A percentile compares a stretch with the other conserved stretches of the same genome.
Conservation (phyloP, 257 asterid species). For the Gentiana macrophylla region DNA sequence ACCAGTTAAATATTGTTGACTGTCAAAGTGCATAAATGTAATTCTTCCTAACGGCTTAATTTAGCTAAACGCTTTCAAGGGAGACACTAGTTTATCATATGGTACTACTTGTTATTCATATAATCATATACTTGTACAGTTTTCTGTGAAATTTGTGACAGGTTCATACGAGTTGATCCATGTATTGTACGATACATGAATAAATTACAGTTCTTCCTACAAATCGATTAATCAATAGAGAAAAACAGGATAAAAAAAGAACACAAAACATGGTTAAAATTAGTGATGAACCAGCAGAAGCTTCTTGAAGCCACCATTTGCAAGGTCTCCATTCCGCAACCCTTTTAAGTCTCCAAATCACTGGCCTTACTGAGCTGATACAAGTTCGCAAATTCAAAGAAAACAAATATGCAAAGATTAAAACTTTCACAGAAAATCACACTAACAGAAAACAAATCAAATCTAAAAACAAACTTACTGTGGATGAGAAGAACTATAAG, state of each 20-base stretch:
- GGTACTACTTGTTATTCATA: no score
- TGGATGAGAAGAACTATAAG: conserved; percentile 9
- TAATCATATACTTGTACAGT: no score
- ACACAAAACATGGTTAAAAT: not conserved
- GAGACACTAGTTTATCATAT: no score
- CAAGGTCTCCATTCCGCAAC: conserved; percentile 87
- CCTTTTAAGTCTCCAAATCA: conserved; percentile 76
- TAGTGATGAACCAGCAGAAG: conserved; percentile 42
- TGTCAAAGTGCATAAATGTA: no score
- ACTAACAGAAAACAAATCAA: not conserved
- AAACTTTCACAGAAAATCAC: not conserved
- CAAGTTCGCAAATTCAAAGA: not conserved
- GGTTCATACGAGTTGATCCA: no score
- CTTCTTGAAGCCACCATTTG: conserved; percentile 79
- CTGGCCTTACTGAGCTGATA: conserved; percentile 48
- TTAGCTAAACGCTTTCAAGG: no score
- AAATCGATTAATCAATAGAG: not conserved
- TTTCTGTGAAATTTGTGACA: no score
- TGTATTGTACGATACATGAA: no score
- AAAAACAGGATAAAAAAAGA: not conserved
- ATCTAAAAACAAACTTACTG: conserved; percentile 29
- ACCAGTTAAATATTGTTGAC: no score
- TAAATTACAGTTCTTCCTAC: no score
- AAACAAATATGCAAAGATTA: not conserved
- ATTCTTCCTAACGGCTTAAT: no score